A percentile compares a stretch with the other conserved stretches of the same genome.
These are phyloP conservation scores for Vachellia pachyceras DNA, from an alignment of 306 rosid species.

Conservation along the genomic window DNA sequence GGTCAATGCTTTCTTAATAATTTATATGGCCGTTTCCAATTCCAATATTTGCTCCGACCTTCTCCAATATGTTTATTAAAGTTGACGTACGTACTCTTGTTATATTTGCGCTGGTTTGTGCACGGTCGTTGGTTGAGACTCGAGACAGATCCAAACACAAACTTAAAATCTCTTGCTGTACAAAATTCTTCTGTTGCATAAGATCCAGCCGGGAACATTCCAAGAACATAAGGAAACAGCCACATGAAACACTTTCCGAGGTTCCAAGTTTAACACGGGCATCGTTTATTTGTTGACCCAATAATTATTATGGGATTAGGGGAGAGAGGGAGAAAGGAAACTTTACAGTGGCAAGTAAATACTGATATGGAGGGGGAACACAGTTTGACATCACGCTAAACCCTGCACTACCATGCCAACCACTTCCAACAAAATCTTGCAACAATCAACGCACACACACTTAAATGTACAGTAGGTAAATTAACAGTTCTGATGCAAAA, in stretches of 20 bases:
- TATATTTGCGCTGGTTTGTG: not conserved
- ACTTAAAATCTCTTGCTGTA: not conserved
- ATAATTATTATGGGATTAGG: not conserved
- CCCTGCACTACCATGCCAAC: not conserved
- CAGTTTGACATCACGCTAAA: not conserved
- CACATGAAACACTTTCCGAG: slow-evolving; percentile 3
- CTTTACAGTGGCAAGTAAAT: not conserved
- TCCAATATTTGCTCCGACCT: not conserved
- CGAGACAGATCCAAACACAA: not conserved
- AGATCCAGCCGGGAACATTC: not conserved
- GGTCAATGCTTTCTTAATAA: not conserved
- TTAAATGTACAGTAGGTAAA: not conserved
- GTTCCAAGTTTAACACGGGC: slow-evolving; percentile 11
- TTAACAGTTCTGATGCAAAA: not conserved
- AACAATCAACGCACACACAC: not conserved
- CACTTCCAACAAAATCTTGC: not conserved
- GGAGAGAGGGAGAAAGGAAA: not conserved
- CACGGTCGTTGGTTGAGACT: not conserved
- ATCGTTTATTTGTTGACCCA: not conserved
- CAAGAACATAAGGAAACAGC: not conserved
- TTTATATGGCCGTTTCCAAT: not conserved
- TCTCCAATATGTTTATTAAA: not conserved
- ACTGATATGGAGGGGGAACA: not conserved
- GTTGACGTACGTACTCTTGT: not conserved
- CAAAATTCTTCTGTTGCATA: not conserved